A percentile compares a stretch with the other conserved stretches of the same genome.
These are phyloP conservation scores for Tulasnella calospora DNA, from an alignment of 768 basidiomycete species.

Conservation along the genomic window DNA sequence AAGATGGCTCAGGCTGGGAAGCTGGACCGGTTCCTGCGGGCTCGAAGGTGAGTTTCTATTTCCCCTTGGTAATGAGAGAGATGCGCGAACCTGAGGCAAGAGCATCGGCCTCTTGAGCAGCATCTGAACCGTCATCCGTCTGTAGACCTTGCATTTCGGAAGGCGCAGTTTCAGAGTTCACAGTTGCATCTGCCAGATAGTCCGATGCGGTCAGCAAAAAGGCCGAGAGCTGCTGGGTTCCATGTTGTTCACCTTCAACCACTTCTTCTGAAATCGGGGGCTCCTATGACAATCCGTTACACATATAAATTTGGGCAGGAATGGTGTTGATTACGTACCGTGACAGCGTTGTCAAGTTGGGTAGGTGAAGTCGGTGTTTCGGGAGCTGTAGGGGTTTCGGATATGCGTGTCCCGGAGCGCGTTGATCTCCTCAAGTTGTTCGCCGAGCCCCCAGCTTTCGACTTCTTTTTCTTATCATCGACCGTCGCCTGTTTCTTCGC, in stretches of 20 bases:
- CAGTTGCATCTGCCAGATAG: not conserved
- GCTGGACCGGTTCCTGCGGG: not conserved
- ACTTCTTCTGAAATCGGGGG: not conserved
- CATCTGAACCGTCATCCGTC: not conserved
- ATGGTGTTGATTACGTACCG: not conserved
- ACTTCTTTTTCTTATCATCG: conserved; percentile 10
- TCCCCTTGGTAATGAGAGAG: not conserved
- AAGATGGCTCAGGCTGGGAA: not conserved
- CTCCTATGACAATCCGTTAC: not conserved
- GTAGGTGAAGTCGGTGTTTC: not conserved
- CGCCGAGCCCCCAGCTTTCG: not conserved
- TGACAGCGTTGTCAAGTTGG: not conserved
- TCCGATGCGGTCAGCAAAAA: not conserved
- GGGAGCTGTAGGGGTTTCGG: conserved; percentile 9
- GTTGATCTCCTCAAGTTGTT: conserved; percentile 5
- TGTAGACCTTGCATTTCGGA: not conserved
- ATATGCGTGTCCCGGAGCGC: conserved; percentile 6
- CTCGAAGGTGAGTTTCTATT: not conserved
- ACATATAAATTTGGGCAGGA: not conserved
- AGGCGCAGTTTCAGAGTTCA: not conserved
- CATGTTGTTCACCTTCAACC: not conserved
- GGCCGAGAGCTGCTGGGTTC: not conserved
- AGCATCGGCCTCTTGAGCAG: not conserved
- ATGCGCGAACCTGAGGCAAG: not conserved
- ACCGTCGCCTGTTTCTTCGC: conserved; percentile 30